Conservation (phyloP, 139 green algal species). For the Picochlorum sp. region DNA sequence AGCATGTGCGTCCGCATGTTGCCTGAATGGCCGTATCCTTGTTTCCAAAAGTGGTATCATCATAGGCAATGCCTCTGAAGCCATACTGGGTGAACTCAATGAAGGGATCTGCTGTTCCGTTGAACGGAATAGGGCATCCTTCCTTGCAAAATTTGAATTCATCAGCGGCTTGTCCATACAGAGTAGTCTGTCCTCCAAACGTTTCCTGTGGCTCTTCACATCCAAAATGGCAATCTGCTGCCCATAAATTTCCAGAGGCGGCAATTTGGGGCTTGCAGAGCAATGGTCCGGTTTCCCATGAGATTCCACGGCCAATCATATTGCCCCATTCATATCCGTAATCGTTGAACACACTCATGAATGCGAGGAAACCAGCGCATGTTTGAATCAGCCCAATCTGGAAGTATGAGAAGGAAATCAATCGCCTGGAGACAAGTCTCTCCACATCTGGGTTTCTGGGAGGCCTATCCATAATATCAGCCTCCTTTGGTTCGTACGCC, state of each 20-base stretch:
- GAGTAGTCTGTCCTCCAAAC: slow-evolving; percentile 11
- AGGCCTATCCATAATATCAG: slow-evolving; percentile 68
- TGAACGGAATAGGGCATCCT: slow-evolving; percentile 45
- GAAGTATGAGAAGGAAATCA: slow-evolving; percentile 72
- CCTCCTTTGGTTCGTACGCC: slow-evolving; percentile 70
- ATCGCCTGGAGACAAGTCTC: slow-evolving; percentile 45
- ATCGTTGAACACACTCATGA: slow-evolving; percentile 68
- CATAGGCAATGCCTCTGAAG: slow-evolving; percentile 49
- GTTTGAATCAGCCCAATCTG: slow-evolving; percentile 63
- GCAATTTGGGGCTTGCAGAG: slow-evolving; percentile 39
- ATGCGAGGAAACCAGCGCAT: slow-evolving; percentile 60
- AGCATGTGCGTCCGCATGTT: slow-evolving; percentile 47
- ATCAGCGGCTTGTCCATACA: slow-evolving; percentile 16
- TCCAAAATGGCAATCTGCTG: slow-evolving; percentile 46
- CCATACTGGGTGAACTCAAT: slow-evolving; percentile 51
- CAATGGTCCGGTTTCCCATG: slow-evolving; percentile 34
- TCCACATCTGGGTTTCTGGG: slow-evolving; percentile 52
- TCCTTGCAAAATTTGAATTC: slow-evolving; percentile 37
- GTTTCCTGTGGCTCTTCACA: slow-evolving; percentile 39
- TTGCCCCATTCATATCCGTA: slow-evolving; percentile 63
- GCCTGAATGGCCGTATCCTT: slow-evolving; percentile 17
- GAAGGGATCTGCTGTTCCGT: slow-evolving; percentile 53
- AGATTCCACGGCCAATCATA: slow-evolving; percentile 34
- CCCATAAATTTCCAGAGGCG: slow-evolving; percentile 16
- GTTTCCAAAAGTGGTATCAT: background rate